Base-by-base conservation (phyloP, 225 moss, liverwort and hornwort genomes). In the Climacium dendroides region DNA sequence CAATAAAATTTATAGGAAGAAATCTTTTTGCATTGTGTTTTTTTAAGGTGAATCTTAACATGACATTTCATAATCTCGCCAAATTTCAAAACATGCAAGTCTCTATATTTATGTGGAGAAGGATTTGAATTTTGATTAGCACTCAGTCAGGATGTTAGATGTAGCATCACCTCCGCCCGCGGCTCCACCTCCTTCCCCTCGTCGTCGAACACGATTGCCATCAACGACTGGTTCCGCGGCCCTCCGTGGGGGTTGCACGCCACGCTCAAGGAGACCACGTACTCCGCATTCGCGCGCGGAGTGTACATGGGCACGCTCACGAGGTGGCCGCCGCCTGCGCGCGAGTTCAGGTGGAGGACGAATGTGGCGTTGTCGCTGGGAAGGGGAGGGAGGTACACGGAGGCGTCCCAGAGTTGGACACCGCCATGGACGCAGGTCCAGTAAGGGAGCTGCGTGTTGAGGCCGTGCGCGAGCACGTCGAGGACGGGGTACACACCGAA, bases 181-280 rank as follows among this genome's bases (percentile, higher is more conserved):
- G 92, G 89, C 41, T 87, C 74, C 60, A 93, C 48, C 24, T 91
- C 89, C 20, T 76, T 58, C 2, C 94, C 93, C 16, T 82, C 72
- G 3, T 87, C 80, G 7, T 95, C 89, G 3, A 96, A 90, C 7
- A 91, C 61, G 0, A 94, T 55, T 1, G 58, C 80, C 89, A 90
- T 74, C 7, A 98, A 74, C 0, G 90, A 72, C 13, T 98, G 96
- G 41, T 74, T 84, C 2, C 87, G 77, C 1, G 97, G 97, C 0
- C 97, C 97, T 0, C 97, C 97, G 5, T 98, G 93, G 10, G 97
- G 97, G 15, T 98, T 98, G 82, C 95, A 94, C 0, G 93, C 96
- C 35, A 95, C 50, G 52, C 88, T 94, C 75, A 98, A 86, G 9
- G 94, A 88, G 13, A 98, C 83, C 32, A 90, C 64, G 9, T 98